Conservation (phyloP, 306 rosid genomes). For the Boehmeria nivea region DNA sequence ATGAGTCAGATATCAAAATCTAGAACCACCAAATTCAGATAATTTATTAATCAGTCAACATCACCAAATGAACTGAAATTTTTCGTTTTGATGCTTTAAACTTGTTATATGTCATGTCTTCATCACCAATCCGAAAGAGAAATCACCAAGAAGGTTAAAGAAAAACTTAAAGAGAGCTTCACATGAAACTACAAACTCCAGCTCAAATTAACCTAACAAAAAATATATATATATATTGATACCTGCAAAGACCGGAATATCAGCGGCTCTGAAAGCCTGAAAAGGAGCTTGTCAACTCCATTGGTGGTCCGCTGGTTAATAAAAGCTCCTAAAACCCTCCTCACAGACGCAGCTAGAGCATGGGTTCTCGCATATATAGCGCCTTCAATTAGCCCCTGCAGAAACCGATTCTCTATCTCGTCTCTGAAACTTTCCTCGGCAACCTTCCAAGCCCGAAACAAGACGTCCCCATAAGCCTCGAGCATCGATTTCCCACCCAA, state of each 20-base stretch:
- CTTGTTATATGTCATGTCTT: too few relatives aligned
- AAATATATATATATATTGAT: slow-evolving; percentile 5
- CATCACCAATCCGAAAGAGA: too few relatives aligned
- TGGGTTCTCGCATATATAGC: slow-evolving; percentile 52
- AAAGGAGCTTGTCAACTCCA: slow-evolving; percentile 80
- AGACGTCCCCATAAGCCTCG: slow-evolving; percentile 72
- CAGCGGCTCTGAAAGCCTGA: slow-evolving; percentile 71
- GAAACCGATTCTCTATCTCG: slow-evolving; percentile 61
- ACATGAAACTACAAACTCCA: neutral
- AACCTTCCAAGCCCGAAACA: slow-evolving; percentile 85
- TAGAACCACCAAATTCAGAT: too few relatives aligned
- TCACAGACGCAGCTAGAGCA: slow-evolving; percentile 56
- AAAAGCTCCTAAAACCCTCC: slow-evolving; percentile 75
- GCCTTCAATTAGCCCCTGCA: slow-evolving; percentile 75
- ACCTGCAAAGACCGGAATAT: slow-evolving; percentile 92
- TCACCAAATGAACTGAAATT: too few relatives aligned
- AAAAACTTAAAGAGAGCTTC: too few relatives aligned
- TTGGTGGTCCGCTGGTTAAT: slow-evolving; percentile 73
- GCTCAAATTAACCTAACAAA: too few relatives aligned
- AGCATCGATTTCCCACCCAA: slow-evolving; percentile 85
- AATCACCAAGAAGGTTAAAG: neutral
- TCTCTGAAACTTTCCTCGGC: slow-evolving; percentile 35
- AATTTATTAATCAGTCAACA: too few relatives aligned
- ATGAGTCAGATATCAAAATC: too few relatives aligned
- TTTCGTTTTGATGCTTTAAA: too few relatives aligned